Evolutionary conservation across 2,329 filamentous ascomycete species (phyloP).

Genomic region (Colletotrichum falcatum): DNA sequence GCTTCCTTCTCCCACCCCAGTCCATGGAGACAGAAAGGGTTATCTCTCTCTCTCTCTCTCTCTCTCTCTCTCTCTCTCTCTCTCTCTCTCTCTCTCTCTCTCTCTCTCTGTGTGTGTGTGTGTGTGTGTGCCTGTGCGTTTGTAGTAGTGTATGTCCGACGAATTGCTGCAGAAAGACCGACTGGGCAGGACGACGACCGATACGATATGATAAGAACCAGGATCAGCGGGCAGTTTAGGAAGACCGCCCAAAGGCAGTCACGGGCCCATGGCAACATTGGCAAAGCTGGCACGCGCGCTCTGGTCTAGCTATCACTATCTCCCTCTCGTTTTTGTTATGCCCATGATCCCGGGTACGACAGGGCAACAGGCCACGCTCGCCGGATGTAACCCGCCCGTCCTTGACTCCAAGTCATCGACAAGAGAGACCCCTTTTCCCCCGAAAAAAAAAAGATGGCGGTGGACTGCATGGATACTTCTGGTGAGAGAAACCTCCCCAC

Average conservation of each 20-base stretch:
- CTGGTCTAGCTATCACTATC: no score
- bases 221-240: neutral
- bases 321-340: neutral
- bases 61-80: neutral
- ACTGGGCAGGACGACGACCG: neutral
- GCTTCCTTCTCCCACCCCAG: neutral
- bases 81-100: neutral
- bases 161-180: neutral
- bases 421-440: conserved; percentile 2
- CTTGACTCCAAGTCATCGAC: conserved; percentile 10
- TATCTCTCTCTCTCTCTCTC: neutral
- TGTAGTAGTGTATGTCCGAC: neutral
- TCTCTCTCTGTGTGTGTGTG: neutral
- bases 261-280: neutral
- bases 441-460: conserved; percentile 3
- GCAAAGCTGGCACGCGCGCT: neutral
- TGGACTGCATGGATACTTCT: conserved; percentile 13
- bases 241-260: neutral
- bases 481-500: neutral
- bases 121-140: neutral
- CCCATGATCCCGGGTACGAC: conserved; percentile 8
- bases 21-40: neutral
- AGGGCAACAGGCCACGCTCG: conserved; percentile 7
- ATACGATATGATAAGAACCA: neutral
- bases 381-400: conserved; percentile 36